Percentiles rank a stretch among this genome's conserved stretches.
Evolutionary conservation across 1,284 basidiomycete genomes (phyloP).

Genomic region (Naganishia sp.): DNA sequence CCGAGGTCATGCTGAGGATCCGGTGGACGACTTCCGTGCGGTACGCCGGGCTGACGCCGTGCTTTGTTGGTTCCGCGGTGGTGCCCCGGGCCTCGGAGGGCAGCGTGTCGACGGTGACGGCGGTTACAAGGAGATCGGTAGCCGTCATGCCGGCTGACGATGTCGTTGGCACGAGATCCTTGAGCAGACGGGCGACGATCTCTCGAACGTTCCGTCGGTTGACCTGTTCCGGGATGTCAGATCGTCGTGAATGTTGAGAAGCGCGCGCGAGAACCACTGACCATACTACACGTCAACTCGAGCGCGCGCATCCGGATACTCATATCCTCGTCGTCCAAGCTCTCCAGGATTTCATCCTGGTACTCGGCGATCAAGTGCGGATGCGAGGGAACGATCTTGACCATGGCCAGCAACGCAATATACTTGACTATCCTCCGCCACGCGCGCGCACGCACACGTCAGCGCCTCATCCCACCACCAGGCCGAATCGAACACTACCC

Average conservation of each 20-base stretch:
- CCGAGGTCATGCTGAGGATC: slow-evolving; percentile 78
- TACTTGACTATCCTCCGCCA: slow-evolving; percentile 72
- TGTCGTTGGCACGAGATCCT: slow-evolving; percentile 67
- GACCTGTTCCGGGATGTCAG: slow-evolving; percentile 59
- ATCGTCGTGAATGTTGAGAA: neutral
- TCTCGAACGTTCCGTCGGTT: slow-evolving; percentile 79
- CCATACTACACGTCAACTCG: slow-evolving; percentile 91
- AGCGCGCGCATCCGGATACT: slow-evolving; percentile 94
- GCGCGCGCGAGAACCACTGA: slow-evolving; percentile 49
- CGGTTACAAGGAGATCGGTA: slow-evolving; percentile 11
- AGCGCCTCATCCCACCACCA: neutral
- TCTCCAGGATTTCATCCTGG: slow-evolving; percentile 85
- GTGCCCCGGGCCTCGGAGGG: slow-evolving; percentile 53
- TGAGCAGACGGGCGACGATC: slow-evolving; percentile 81
- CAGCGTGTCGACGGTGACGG: slow-evolving; percentile 44
- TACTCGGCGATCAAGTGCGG: slow-evolving; percentile 88
- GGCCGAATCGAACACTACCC: neutral
- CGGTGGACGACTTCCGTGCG: slow-evolving; percentile 75
- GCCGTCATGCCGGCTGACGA: slow-evolving; percentile 33
- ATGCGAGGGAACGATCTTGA: slow-evolving; percentile 91
- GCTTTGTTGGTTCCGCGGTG: slow-evolving; percentile 55
- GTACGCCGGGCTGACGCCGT: slow-evolving; percentile 67
- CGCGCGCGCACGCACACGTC: neutral
- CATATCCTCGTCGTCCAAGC: slow-evolving; percentile 89
- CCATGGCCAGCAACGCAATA: slow-evolving; percentile 90